phyloP scores from a whole-genome alignment of 2,329 filamentous ascomycete genomes.

The Fusarium aywerte region DNA sequence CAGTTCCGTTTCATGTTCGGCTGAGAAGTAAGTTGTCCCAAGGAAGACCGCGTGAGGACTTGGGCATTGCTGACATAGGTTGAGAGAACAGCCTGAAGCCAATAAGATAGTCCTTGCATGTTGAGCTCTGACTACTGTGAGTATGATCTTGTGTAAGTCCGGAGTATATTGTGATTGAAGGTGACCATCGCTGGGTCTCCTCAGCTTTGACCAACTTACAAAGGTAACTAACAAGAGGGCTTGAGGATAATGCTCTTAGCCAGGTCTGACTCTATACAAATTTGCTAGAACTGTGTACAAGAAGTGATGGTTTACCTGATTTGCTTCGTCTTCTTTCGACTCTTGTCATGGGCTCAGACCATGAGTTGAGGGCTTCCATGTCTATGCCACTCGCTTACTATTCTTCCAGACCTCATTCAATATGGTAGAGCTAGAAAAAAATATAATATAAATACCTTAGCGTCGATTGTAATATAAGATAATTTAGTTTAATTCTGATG shows the following conservation, averaged over 20 bases:
- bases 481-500: neutral
- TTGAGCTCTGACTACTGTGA: too few species aligned
- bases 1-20: neutral
- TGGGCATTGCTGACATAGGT: neutral
- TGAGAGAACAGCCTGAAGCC: neutral
- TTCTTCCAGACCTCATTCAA: neutral
- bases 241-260: too few species aligned
- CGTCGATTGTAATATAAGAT: too few species aligned
- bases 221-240: neutral
- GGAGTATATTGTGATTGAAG: too few species aligned
- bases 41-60: neutral
- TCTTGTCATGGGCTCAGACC: neutral
- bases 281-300: neutral
- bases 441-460: accelerated
- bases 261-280: too few species aligned
- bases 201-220: neutral
- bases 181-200: neutral
- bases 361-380: neutral
- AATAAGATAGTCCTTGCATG: too few species aligned
- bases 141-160: too few species aligned
- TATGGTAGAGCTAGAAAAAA: too few species aligned
- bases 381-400: neutral
- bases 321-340: accelerated
- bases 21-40: neutral
- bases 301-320: neutral